Conservation (phyloP, 192 early-diverging fungal species). For the Backusella morwellensis region DNA sequence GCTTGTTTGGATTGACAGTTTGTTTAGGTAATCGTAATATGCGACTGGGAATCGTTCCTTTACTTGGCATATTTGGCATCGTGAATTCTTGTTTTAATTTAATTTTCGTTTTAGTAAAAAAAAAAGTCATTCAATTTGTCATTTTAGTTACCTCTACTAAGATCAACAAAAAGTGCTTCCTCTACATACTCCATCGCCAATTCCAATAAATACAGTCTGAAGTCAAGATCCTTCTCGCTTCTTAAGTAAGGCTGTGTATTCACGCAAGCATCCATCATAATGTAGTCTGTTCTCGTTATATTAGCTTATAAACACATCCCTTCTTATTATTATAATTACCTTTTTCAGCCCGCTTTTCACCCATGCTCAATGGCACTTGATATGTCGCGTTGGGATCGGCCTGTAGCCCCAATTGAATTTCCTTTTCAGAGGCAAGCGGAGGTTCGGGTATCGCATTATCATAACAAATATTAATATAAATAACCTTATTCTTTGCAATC, state of each 20-base stretch:
- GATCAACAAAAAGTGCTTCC: conserved; percentile 52
- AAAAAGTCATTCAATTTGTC: background rate
- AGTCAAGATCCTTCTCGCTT: conserved; percentile 57
- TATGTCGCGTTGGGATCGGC: conserved; percentile 60
- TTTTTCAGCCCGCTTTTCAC: conserved; percentile 44
- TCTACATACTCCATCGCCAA: conserved; percentile 67
- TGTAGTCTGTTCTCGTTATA: conserved; percentile 34
- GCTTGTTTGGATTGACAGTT: background rate
- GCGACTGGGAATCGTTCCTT: conserved; percentile 58
- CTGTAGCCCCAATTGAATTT: conserved; percentile 61
- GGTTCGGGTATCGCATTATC: conserved; percentile 55
- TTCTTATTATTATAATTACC: background rate
- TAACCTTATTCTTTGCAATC: conserved; percentile 24
- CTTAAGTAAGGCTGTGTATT: conserved; percentile 55
- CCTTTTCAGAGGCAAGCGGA: conserved; percentile 48
- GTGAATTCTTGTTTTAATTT: conserved; percentile 47
- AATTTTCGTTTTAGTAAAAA: background rate
- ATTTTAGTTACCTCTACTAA: conserved; percentile 55
- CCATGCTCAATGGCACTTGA: conserved; percentile 62
- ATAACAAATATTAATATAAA: conserved; percentile 71
- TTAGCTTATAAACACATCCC: no score
- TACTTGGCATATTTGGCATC: conserved; percentile 52
- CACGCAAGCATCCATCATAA: conserved; percentile 71
- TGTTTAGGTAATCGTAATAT: conserved; percentile 52
- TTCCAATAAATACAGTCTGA: conserved; percentile 65